A percentile compares a stretch with the other conserved stretches of the same genome.
phyloP scores from a whole-genome alignment of 352 stramenopile genomes.

The Pythium grandisporangium region DNA sequence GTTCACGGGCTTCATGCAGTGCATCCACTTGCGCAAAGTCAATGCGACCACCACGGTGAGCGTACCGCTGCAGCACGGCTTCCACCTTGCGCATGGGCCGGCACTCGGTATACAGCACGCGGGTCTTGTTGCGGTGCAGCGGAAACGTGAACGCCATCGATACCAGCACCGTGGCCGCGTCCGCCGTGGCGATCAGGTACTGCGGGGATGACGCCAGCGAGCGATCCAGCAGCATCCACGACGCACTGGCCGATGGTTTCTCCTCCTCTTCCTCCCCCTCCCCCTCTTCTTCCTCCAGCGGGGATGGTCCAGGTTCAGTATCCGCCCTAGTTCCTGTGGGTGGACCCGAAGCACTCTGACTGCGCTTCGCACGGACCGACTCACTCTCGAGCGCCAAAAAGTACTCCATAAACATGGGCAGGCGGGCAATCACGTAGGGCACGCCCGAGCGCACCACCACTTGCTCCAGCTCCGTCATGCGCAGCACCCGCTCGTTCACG shows the following conservation, averaged over 20 bases:
- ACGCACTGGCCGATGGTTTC: not conserved
- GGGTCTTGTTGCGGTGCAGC: slow-evolving; percentile 12
- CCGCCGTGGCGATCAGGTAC: slow-evolving; percentile 19
- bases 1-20: slow-evolving; percentile 9
- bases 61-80: slow-evolving; percentile 9
- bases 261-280: slow-evolving; percentile 2
- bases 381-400: slow-evolving; percentile 33
- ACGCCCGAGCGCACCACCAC: slow-evolving; percentile 49
- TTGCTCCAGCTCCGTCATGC: slow-evolving; percentile 53
- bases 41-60: slow-evolving; percentile 7
- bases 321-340: too few species aligned
- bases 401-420: slow-evolving; percentile 79
- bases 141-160: slow-evolving; percentile 20
- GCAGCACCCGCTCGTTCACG: slow-evolving; percentile 29
- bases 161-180: slow-evolving; percentile 16
- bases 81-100: slow-evolving; percentile 17
- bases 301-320: too few species aligned
- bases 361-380: not conserved
- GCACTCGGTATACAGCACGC: slow-evolving; percentile 15
- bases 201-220: slow-evolving; percentile 14
- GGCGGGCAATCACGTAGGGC: slow-evolving; percentile 44
- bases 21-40: slow-evolving; percentile 15
- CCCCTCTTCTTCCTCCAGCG: slow-evolving; percentile 5
- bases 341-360: not conserved
- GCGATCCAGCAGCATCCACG: slow-evolving; percentile 10